These are phyloP conservation scores for Leccinellum luteum DNA, from an alignment of 768 basidiomycete species.

Conservation along the genomic window DNA sequence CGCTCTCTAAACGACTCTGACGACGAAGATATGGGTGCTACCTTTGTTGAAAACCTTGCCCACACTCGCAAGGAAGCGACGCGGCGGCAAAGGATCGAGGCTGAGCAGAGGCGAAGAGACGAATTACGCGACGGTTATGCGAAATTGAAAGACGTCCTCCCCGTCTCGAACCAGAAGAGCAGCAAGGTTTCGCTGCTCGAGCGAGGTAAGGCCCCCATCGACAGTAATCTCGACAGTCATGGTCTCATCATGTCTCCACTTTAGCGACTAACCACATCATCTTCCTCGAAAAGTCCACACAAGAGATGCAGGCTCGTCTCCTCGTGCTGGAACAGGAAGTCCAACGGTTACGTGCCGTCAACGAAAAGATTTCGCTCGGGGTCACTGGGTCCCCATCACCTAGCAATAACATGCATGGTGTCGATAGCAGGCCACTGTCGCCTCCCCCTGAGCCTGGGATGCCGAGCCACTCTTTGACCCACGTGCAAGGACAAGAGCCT, in stretches of 20 bases:
- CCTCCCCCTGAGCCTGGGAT: slow-evolving; percentile 59
- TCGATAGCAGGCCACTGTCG: slow-evolving; percentile 54
- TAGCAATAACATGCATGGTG: slow-evolving; percentile 37
- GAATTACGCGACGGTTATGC: slow-evolving; percentile 90
- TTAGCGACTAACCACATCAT: slow-evolving; percentile 79
- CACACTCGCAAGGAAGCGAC: slow-evolving; percentile 83
- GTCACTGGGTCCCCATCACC: slow-evolving; percentile 57
- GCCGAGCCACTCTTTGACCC: slow-evolving; percentile 47
- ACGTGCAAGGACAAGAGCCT: slow-evolving; percentile 58
- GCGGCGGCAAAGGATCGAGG: slow-evolving; percentile 79
- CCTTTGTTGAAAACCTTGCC: slow-evolving; percentile 68
- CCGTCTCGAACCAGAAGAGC: slow-evolving; percentile 85
- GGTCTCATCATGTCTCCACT: slow-evolving; percentile 13
- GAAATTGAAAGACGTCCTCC: slow-evolving; percentile 82
- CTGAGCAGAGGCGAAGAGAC: slow-evolving; percentile 85
- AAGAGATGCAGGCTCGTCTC: slow-evolving; percentile 68
- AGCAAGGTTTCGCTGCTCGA: slow-evolving; percentile 88
- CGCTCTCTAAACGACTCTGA: slow-evolving; percentile 73
- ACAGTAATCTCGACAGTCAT: slow-evolving; percentile 1
- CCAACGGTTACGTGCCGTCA: slow-evolving; percentile 64
- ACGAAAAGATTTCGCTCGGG: slow-evolving; percentile 80
- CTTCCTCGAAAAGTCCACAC: slow-evolving; percentile 67
- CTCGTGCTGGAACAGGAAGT: slow-evolving; percentile 66
- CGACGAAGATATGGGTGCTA: slow-evolving; percentile 71
- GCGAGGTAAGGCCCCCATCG: slow-evolving; percentile 59